These are phyloP conservation scores for Claviceps pusilla DNA, from an alignment of 2,329 filamentous ascomycete genomes.

Conservation along the genomic window DNA sequence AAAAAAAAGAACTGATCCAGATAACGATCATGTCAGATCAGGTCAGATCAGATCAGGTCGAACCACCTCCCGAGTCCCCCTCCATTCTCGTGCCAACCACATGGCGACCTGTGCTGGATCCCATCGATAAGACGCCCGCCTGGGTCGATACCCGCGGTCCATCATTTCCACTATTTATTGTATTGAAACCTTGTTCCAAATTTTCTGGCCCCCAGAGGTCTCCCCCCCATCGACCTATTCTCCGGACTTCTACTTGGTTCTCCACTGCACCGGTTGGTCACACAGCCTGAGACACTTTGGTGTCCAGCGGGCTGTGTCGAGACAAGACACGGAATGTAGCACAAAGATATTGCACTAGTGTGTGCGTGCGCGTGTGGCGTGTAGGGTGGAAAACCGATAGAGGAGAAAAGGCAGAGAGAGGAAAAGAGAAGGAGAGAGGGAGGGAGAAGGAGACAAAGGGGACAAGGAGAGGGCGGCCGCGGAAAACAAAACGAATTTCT, in stretches of 20 bases:
- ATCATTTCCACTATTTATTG: background rate
- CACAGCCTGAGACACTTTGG: slow-evolving; percentile 2
- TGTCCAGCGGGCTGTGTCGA: background rate
- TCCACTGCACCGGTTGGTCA: background rate
- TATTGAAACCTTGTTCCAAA: background rate
- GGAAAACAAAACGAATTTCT: background rate
- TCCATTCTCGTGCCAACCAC: background rate
- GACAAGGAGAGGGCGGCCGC: background rate
- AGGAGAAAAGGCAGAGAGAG: background rate
- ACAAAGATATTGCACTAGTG: background rate
- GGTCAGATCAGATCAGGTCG: background rate
- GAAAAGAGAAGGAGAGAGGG: background rate
- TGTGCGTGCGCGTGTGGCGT: background rate
- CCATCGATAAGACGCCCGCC: background rate
- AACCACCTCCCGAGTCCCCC: background rate
- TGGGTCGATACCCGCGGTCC: background rate
- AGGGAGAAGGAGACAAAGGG: background rate
- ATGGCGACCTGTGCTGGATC: background rate
- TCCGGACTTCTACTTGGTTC: background rate
- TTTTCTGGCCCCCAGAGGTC: background rate
- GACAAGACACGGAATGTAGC: background rate
- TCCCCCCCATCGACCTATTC: background rate
- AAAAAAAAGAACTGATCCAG: too few species aligned
- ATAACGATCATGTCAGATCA: too few species aligned
- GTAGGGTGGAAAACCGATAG: background rate